Base-by-base conservation (phyloP, 208 protist species). In the Leishmania mexicana region DNA sequence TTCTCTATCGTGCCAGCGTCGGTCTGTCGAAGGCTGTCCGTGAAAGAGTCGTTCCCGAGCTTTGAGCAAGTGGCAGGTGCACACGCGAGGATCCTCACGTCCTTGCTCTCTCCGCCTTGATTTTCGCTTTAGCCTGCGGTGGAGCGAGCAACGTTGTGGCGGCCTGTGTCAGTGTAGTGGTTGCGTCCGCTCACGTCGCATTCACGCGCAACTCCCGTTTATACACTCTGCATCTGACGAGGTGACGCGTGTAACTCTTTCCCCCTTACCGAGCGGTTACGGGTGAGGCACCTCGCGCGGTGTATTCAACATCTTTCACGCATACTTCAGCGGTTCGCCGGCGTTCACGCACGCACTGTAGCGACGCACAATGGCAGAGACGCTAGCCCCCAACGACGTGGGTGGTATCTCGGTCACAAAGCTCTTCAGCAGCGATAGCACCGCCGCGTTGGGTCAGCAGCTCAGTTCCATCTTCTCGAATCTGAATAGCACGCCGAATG, bases 391-490 rank as follows among this genome's bases (percentile, higher is more conserved):
- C 1, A 76, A 83, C 35, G 78, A 86, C 15, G 73, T 80, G n/a
- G 67, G 78, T 10, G 78, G 67, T 3, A 62, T 80, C 11, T 76
- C 75, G 38, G 73, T 80, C 31, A 71, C 72, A 24, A 74, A 77
- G 57, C 40, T 83, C 17, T 83, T 86, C 47, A 86, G 38, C 35
- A 89, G 75, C 31, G 94, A 95, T 68, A 93, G 83, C 70, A 85
- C 88, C 8, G 89, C 87, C 3, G 90, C 94, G 1, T 83, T 97
- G 28, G 86, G 87, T 21, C 87, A 92, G 71, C 92, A 96, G 77
- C 87, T 97, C 35, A 85, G 76, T 24, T 87, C 90, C 54, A 93
- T 97, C 57, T 95, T 97, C 70, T 83, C 81, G 10, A 97, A 95
- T 65, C 85, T 97, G 15, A 89, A 89, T 73, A 91, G 81, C 73